phyloP scores from a whole-genome alignment of 2,329 filamentous ascomycete genomes.

The Fonsecaea pugnacius region DNA sequence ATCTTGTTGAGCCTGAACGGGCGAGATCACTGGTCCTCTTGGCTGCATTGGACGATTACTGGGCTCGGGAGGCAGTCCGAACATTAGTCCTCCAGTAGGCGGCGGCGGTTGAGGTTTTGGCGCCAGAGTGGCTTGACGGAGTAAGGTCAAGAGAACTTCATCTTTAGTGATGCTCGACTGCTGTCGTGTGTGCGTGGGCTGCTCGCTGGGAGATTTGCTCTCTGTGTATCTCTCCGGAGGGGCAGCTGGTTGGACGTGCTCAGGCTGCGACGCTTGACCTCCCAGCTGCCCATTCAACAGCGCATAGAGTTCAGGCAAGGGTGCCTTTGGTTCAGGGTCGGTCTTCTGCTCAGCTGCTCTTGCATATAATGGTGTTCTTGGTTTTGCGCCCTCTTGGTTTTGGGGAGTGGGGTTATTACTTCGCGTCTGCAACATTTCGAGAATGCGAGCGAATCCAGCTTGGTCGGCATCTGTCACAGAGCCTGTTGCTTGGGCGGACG shows the following conservation, averaged over 20 bases:
- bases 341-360: slow-evolving; percentile 43
- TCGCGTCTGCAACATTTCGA: slow-evolving; percentile 75
- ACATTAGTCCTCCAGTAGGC: slow-evolving; percentile 23
- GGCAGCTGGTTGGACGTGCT: slow-evolving; percentile 3
- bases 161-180: slow-evolving; percentile 35
- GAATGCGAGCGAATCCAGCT: slow-evolving; percentile 80
- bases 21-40: slow-evolving; percentile 24
- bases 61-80: slow-evolving; percentile 12
- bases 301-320: slow-evolving; percentile 16
- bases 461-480: slow-evolving; percentile 68
- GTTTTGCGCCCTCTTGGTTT: slow-evolving; percentile 37
- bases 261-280: slow-evolving; percentile 11
- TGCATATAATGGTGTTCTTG: slow-evolving; percentile 44
- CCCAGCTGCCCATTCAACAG: slow-evolving; percentile 18
- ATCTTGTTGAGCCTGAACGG: slow-evolving; percentile 24
- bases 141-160: slow-evolving; percentile 34
- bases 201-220: slow-evolving; percentile 27
- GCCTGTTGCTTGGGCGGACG: slow-evolving; percentile 33
- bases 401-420: slow-evolving; percentile 53
- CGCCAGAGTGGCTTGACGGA: slow-evolving; percentile 34
- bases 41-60: slow-evolving; percentile 15
- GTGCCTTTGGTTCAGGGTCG: slow-evolving; percentile 19
- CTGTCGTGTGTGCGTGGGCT: slow-evolving; percentile 27
- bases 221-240: slow-evolving; percentile 26
- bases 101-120: slow-evolving; percentile 34